Base-by-base conservation (phyloP, 257 asterid genomes). In the Echium plantagineum region DNA sequence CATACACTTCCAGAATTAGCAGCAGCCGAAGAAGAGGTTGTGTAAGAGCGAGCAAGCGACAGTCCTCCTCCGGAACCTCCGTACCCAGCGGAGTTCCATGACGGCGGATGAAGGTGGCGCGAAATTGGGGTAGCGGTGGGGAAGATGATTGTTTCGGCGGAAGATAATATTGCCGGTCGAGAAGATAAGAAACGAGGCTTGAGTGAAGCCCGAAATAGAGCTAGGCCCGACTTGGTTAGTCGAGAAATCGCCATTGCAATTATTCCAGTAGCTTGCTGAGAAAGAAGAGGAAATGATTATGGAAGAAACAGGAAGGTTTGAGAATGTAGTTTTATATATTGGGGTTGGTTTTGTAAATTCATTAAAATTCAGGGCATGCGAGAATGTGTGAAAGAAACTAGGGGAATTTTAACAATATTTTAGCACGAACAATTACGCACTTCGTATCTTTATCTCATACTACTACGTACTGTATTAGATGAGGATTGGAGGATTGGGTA, bases 21-120 rank as follows among this genome's bases (percentile, higher is more conserved):
- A 54, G 82, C 64, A 52, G 90, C 69, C 1, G 26, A 62, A 54
- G 32, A 28, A 59, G 85, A 60, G 47, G 85, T 62, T 58, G 94
- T 76, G 79, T 75, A 84, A 52, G 77, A 58, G 67, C 90, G 86
- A 42, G 68, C 22, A 28, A 63, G 30, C 16, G 60, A 68, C 35
- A 16, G 61, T 47, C 18, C 47, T 7, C 21, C 63, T 32, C 18
- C 52, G 7, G n/a, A n/a, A n/a, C 21, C 58, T 7, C 62, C 64
- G 8, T 60, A 48, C 9, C 51, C 63, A 49, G 19, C 64, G 17
- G 48, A 56, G 66, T 42, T 12, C 2, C 49, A 3, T 1, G 49
- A 72, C 21, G 66, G 69, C 46, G 46, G 26, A 24, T 9, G 24
- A 59, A 66, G 55, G 63, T 22, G 30, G 67, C 48, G 18, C 53